Conservation (phyloP, 495 filamentous ascomycete genomes). For the Trypethelium eluteriae region DNA sequence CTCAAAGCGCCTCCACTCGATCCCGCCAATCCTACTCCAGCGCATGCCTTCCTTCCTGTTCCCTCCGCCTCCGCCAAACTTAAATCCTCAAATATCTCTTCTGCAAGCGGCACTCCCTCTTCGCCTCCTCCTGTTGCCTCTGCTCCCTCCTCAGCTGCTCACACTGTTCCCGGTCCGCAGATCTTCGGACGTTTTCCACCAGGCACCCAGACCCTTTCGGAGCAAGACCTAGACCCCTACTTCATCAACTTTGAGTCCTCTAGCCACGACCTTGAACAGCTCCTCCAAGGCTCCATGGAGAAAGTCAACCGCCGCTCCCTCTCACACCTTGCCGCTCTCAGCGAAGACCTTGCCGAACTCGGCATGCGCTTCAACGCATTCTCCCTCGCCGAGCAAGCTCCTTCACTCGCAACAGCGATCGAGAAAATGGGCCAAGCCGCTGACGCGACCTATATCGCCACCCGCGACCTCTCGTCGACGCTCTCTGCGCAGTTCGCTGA, state of each 20-base stretch:
- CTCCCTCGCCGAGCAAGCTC: constrained; percentile 81
- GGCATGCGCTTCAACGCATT: constrained; percentile 96
- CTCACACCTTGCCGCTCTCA: constrained; percentile 69
- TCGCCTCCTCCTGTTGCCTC: constrained; percentile 41
- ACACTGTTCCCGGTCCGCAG: constrained; percentile 55
- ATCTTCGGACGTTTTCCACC: constrained; percentile 77
- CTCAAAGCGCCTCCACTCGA: constrained; percentile 90
- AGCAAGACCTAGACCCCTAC: constrained; percentile 90
- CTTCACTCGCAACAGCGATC: constrained; percentile 83
- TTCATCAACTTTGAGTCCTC: constrained; percentile 85
- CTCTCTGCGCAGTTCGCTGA: constrained; percentile 88
- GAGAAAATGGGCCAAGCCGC: constrained; percentile 91
- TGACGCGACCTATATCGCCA: constrained; percentile 92
- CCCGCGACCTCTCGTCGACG: constrained; percentile 76
- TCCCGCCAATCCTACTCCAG: constrained; percentile 81
- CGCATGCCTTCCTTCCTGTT: constrained; percentile 78
- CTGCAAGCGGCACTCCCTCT: constrained; percentile 46
- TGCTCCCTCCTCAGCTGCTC: constrained; percentile 47
- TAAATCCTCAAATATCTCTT: constrained; percentile 48
- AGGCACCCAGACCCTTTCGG: constrained; percentile 61
- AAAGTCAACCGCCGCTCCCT: constrained; percentile 89
- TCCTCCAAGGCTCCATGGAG: constrained; percentile 87
- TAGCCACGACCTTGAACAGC: constrained; percentile 75
- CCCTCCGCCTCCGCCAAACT: constrained; percentile 80
- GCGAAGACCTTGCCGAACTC: constrained; percentile 83